phyloP scores from a whole-genome alignment of 2,329 filamentous ascomycete genomes.

The Cladosporium sp. region DNA sequence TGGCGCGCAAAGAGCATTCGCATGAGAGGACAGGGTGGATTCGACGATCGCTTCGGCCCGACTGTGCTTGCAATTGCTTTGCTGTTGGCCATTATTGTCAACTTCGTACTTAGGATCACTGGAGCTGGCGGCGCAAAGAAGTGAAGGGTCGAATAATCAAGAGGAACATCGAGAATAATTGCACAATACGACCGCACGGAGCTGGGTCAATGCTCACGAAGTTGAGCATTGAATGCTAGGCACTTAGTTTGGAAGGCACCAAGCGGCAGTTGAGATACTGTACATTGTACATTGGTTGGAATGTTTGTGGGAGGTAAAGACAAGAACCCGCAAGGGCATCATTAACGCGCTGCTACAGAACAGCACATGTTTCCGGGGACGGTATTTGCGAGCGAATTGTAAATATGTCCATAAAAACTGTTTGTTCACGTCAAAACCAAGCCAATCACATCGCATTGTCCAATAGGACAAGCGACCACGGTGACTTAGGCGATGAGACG shows the following conservation, averaged over 20 bases:
- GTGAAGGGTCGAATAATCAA: neutral
- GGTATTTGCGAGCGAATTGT: conserved; percentile 1
- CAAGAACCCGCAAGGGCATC: neutral
- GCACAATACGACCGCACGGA: too few species aligned
- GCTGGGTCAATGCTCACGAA: too few species aligned
- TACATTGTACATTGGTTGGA: neutral
- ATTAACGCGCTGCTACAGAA: neutral
- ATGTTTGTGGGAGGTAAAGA: neutral
- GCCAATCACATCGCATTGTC: too few species aligned
- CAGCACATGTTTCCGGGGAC: neutral
- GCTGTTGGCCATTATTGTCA: conserved; percentile 85
- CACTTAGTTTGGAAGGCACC: neutral
- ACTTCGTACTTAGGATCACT: conserved; percentile 78
- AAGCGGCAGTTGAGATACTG: neutral
- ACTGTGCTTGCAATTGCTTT: conserved; percentile 84
- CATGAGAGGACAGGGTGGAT: conserved; percentile 85
- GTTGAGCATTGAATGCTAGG: too few species aligned
- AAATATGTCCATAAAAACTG: neutral
- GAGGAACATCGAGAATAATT: too few species aligned
- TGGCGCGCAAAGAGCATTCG: conserved; percentile 94
- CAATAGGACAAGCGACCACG: too few species aligned
- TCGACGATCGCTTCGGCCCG: conserved; percentile 93
- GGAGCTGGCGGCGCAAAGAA: conserved; percentile 5
- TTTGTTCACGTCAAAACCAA: neutral
- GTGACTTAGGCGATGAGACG: too few species aligned